phyloP scores from a whole-genome alignment of 2,329 filamentous ascomycete species.

The Gliomastix tumulicola region DNA sequence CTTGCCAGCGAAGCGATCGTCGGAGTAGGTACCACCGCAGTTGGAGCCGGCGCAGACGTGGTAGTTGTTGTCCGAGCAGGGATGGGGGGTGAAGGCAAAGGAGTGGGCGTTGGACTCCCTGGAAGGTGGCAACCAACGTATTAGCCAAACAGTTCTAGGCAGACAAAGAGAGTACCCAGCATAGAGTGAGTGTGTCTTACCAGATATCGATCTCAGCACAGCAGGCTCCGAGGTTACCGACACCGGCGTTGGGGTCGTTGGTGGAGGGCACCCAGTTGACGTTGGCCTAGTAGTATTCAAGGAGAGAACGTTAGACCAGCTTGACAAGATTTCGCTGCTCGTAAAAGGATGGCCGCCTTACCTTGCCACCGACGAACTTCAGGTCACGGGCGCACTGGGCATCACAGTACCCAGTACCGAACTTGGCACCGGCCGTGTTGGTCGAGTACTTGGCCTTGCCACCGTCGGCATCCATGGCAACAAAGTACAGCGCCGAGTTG shows the following conservation, averaged over 20 bases:
- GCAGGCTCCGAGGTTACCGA: conserved; percentile 12
- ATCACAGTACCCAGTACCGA: conserved; percentile 49
- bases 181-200: conserved; percentile 39
- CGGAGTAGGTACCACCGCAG: conserved; percentile 41
- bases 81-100: conserved; percentile 12
- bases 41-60: conserved; percentile 15
- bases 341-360: conserved; percentile 1
- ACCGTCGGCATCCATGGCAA: conserved; percentile 47
- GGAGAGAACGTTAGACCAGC: too few species aligned
- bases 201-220: conserved; percentile 14
- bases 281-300: too few species aligned
- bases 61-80: conserved; percentile 31
- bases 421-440: conserved; percentile 41
- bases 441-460: conserved; percentile 34
- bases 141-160: conserved; percentile 40
- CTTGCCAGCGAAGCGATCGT: conserved; percentile 44
- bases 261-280: conserved; percentile 18
- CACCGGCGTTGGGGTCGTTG: conserved; percentile 10
- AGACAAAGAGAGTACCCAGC: conserved; percentile 32
- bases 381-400: conserved; percentile 37
- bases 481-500: conserved; percentile 58
- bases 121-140: conserved; percentile 37
- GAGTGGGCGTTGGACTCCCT: conserved; percentile 12
- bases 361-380: conserved; percentile 40
- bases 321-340: too few species aligned